These are phyloP conservation scores for Pichia occidentalis DNA, from an alignment of 805 yeast species.

Conservation along the genomic window DNA sequence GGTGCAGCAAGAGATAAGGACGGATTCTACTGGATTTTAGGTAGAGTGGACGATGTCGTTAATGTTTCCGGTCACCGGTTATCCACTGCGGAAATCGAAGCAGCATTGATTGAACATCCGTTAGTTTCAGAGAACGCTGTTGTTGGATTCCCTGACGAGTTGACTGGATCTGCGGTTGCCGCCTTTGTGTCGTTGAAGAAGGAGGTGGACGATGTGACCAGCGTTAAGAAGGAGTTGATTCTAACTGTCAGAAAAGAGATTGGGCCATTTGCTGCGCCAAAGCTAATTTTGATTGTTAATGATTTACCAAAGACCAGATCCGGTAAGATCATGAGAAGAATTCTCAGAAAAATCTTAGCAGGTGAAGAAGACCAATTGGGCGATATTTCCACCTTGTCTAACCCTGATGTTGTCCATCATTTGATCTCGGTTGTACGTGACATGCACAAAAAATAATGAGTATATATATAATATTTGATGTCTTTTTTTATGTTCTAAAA, in stretches of 20 bases:
- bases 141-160: conserved; percentile 74
- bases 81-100: conserved; percentile 86
- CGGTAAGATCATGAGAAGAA: conserved; percentile 84
- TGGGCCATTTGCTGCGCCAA: conserved; percentile 86
- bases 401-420: conserved; percentile 66
- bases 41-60: conserved; percentile 85
- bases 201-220: conserved; percentile 39
- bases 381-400: conserved; percentile 70
- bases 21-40: conserved; percentile 80
- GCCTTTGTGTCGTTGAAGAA: conserved; percentile 72
- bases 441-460: conserved; percentile 3
- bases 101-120: conserved; percentile 67
- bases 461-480: background rate
- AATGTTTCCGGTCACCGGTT: conserved; percentile 82
- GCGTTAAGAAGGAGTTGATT: conserved; percentile 55
- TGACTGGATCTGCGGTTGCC: conserved; percentile 82
- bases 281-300: conserved; percentile 60
- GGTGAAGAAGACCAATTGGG: conserved; percentile 78
- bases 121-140: conserved; percentile 76
- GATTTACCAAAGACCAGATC: conserved; percentile 84
- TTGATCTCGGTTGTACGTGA: conserved; percentile 44
- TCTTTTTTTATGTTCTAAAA: background rate
- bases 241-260: conserved; percentile 70
- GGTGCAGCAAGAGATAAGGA: conserved; percentile 84
- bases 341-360: conserved; percentile 67